Evolutionary conservation across 2,329 filamentous ascomycete genomes (phyloP).

Genomic region (Fusarium subtropicale): DNA sequence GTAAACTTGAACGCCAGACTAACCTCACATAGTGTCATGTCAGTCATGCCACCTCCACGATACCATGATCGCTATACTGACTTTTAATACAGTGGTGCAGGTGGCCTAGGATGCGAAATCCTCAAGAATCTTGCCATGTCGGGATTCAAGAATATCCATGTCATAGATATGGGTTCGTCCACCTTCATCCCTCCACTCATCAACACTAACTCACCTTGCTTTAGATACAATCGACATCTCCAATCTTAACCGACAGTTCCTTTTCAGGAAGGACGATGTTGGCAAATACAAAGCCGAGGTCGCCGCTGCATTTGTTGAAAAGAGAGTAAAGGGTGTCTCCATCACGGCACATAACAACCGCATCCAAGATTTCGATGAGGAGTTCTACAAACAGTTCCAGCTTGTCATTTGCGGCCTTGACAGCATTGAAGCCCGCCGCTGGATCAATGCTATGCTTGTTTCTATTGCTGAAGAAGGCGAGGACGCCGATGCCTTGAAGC

Average conservation of each 20-base stretch:
- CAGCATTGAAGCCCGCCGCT: conserved; percentile 96
- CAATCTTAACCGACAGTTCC: conserved; percentile 96
- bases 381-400: conserved; percentile 97
- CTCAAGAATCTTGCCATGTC: conserved; percentile 95
- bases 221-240: conserved; percentile 97
- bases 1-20: conserved; percentile 4
- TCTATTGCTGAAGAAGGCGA: conserved; percentile 84
- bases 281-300: conserved; percentile 95
- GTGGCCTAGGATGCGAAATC: conserved; percentile 94
- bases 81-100: conserved; percentile 76
- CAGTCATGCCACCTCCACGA: conserved; percentile 46
- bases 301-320: conserved; percentile 90
- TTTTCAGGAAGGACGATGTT: conserved; percentile 92
- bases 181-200: neutral
- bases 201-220: conserved; percentile 23
- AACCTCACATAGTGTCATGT: conserved; percentile 62
- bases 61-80: conserved; percentile 30
- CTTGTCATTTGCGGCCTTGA: conserved; percentile 94
- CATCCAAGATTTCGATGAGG: conserved; percentile 96
- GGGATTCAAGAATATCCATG: conserved; percentile 96
- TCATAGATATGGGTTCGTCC: conserved; percentile 94
- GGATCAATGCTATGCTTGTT: conserved; percentile 96
- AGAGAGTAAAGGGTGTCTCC: conserved; percentile 86
- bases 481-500: conserved; percentile 87
- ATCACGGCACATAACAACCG: conserved; percentile 95